These are phyloP conservation scores for Botryosphaeria dothidea DNA, from an alignment of 2,329 filamentous ascomycete genomes.

Conservation along the genomic window DNA sequence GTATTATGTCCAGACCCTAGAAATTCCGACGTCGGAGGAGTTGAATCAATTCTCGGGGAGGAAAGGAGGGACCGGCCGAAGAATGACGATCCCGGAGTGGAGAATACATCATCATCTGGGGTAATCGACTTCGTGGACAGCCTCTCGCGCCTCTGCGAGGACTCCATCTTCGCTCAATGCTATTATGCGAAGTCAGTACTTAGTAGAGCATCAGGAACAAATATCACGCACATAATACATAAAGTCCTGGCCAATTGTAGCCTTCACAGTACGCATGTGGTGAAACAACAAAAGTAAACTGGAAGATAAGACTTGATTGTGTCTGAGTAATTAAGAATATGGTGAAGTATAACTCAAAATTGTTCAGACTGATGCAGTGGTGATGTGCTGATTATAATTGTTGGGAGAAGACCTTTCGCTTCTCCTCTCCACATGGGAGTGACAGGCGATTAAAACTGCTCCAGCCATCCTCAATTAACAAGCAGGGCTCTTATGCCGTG, in stretches of 20 bases:
- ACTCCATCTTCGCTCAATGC: background rate
- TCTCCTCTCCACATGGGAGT: background rate
- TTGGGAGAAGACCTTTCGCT: background rate
- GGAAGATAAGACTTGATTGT: background rate
- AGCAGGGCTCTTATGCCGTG: background rate
- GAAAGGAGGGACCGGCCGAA: background rate
- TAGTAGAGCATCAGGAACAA: background rate
- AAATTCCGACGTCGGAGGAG: background rate
- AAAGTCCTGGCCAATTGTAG: background rate
- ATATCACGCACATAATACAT: background rate
- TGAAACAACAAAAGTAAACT: background rate
- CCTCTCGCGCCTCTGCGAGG: background rate
- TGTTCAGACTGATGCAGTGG: background rate
- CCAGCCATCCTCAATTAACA: slow-evolving; percentile 7
- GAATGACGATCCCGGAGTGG: background rate
- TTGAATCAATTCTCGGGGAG: background rate
- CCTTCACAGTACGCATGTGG: background rate
- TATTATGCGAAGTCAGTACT: background rate
- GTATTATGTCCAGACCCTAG: background rate
- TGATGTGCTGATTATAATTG: background rate
- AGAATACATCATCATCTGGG: background rate
- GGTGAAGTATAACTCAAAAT: background rate
- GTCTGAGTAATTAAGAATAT: background rate
- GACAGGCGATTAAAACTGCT: background rate
- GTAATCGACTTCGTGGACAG: background rate